Evolutionary conservation across 768 basidiomycete genomes (phyloP), one percentile per base, ranked within the genome.

Genomic region (Leccinum boreale): DNA sequence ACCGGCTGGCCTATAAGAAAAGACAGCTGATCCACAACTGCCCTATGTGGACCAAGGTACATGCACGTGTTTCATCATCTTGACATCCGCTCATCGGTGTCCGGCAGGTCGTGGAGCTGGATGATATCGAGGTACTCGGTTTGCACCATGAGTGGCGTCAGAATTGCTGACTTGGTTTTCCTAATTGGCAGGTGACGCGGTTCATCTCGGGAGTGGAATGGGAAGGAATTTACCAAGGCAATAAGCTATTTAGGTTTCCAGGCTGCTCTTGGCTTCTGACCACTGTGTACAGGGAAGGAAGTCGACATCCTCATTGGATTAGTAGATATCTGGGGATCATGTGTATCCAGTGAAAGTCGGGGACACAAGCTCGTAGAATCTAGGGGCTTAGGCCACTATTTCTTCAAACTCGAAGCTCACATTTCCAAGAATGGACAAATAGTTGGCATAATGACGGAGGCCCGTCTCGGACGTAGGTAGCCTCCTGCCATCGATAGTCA

Each of bases 361-460:
- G 72, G 73, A 19, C 72, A 70, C 28, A 69, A 64, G 53, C 64
- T 73, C 39, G 54, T 73, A 47, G 64, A 72, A 33, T 74, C 70
- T 6, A 58, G 50, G 56, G 56, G 65, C 33, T 36, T 74, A 12
- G 65, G 67, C 12, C 62, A 51, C 33, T 74, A 72, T 51, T 71
- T 70, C 47, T 73, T 66, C 24, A 64, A 66, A 44, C 46, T 74
- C 33, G 11, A 67, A 31, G 73, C 71, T 17, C 73, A 71, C 33
- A 57, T 73, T 19, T 63, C 67, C 47, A 62, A 65, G 50, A 70
- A 67, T n/a, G 73, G 72, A 7, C 52, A 39, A 19, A 51, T 73
- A 24, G 50, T 74, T 29, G 72, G 72, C 7, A 46, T 73, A 35
- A 74, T 73, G 72, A 64, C 54, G 49, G 72, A 74, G 45, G 50